phyloP scores from a whole-genome alignment of 169 alveolate genomes.

The Plasmodium yoelii region DNA sequence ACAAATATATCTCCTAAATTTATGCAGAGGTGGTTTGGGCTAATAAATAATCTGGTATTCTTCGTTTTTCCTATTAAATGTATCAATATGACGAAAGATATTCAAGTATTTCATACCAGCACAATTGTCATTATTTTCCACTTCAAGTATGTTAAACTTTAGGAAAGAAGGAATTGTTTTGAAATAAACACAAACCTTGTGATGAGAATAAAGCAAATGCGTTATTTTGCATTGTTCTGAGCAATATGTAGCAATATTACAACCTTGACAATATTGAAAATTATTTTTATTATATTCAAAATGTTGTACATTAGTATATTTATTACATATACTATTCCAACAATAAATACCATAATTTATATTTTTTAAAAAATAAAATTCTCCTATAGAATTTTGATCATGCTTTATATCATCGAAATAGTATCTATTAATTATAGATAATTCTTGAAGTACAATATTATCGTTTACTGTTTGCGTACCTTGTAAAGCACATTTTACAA shows the following conservation, averaged over 20 bases:
- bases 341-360: constrained; percentile 74
- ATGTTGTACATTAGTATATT: constrained; percentile 26
- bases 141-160: constrained; percentile 16
- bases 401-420: constrained; percentile 45
- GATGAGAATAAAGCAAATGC: constrained; percentile 58
- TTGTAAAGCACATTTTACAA: constrained; percentile 50
- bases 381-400: constrained; percentile 61
- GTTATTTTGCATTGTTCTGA: constrained; percentile 54
- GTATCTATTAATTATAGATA: constrained; percentile 54
- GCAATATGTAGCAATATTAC: constrained; percentile 69
- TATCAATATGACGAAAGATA: constrained; percentile 51
- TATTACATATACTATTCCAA: constrained; percentile 70
- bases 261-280: constrained; percentile 60
- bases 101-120: constrained; percentile 32
- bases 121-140: constrained; percentile 7
- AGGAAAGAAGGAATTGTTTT: constrained; percentile 58
- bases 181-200: constrained; percentile 64
- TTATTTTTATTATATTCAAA: constrained; percentile 61
- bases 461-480: constrained; percentile 52
- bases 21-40: neutral
- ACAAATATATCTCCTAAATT: neutral
- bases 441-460: constrained; percentile 61
- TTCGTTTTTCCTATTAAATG: constrained; percentile 51
- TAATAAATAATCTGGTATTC: constrained; percentile 46
- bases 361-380: constrained; percentile 54